phyloP scores from a whole-genome alignment of 495 filamentous ascomycete genomes.

The Hypoxylon crocopeplum region DNA sequence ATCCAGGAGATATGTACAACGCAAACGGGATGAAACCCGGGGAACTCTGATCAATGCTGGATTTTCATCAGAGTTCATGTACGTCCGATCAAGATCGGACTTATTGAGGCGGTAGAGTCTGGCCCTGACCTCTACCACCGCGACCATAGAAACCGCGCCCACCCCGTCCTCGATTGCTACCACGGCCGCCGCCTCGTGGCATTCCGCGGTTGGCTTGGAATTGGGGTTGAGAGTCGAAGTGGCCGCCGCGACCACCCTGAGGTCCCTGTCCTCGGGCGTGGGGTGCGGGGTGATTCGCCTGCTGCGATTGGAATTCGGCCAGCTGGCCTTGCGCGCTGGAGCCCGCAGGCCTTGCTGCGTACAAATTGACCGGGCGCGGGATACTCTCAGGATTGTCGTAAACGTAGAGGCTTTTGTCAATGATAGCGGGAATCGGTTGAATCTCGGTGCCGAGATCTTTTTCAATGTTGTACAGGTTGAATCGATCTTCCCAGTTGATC shows the following conservation, averaged over 20 bases:
- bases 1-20: slow-evolving; percentile 45
- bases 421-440: slow-evolving; percentile 87
- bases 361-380: slow-evolving; percentile 72
- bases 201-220: slow-evolving; percentile 50
- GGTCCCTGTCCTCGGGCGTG: slow-evolving; percentile 33
- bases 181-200: slow-evolving; percentile 46
- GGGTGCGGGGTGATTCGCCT: slow-evolving; percentile 23
- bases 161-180: slow-evolving; percentile 46
- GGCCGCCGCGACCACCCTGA: slow-evolving; percentile 25
- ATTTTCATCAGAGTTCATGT: slow-evolving; percentile 3
- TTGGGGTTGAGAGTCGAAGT: slow-evolving; percentile 37
- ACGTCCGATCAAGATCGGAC: slow-evolving; percentile 14
- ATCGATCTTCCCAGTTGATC: slow-evolving; percentile 99
- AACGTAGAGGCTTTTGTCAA: slow-evolving; percentile 98
- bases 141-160: slow-evolving; percentile 49
- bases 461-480: slow-evolving; percentile 99
- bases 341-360: slow-evolving; percentile 34
- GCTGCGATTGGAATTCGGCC: slow-evolving; percentile 22
- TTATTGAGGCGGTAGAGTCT: slow-evolving; percentile 35
- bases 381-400: slow-evolving; percentile 96
- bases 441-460: slow-evolving; percentile 98
- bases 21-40: slow-evolving; percentile 16
- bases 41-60: slow-evolving; percentile 3
- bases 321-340: slow-evolving; percentile 40
- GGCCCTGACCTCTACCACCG: slow-evolving; percentile 52